Evolutionary conservation across 1,284 basidiomycete genomes (phyloP).

Genomic region (Trichosporon inkin): DNA sequence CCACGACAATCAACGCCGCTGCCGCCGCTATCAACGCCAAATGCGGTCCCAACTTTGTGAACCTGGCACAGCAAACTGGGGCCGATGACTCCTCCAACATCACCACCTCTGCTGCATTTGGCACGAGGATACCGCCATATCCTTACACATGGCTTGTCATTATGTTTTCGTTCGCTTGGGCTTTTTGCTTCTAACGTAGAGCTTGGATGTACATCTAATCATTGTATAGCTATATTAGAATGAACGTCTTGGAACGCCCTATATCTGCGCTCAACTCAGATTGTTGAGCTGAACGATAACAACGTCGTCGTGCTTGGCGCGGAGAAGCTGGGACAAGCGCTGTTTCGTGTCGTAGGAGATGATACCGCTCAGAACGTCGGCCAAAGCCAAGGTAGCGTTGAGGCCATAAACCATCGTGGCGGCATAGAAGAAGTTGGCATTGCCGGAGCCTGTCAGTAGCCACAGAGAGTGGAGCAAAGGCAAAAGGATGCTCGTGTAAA

Average conservation of each 20-base stretch:
- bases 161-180: not conserved
- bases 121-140: not conserved
- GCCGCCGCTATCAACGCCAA: constrained; percentile 34
- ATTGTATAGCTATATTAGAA: constrained; percentile 8
- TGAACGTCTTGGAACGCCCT: constrained; percentile 6
- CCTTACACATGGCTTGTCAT: not conserved
- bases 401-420: constrained; percentile 88
- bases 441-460: constrained; percentile 87
- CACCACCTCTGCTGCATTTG: constrained; percentile 1
- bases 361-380: constrained; percentile 71
- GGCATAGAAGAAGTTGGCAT: constrained; percentile 98
- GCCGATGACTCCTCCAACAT: constrained; percentile 6
- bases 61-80: not conserved
- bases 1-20: constrained; percentile 32
- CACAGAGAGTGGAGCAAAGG: constrained; percentile 90
- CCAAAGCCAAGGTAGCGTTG: constrained; percentile 73
- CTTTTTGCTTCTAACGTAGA: not conserved
- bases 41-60: constrained; percentile 38
- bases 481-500: constrained; percentile 79
- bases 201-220: constrained; percentile 8
- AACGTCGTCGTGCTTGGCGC: not conserved
- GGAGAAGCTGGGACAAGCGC: not conserved
- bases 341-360: constrained; percentile 9
- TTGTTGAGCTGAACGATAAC: constrained; percentile 16
- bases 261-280: constrained; percentile 5